Base-by-base conservation (phyloP, 2,329 filamentous ascomycete genomes). In the Cordyceps javanica region DNA sequence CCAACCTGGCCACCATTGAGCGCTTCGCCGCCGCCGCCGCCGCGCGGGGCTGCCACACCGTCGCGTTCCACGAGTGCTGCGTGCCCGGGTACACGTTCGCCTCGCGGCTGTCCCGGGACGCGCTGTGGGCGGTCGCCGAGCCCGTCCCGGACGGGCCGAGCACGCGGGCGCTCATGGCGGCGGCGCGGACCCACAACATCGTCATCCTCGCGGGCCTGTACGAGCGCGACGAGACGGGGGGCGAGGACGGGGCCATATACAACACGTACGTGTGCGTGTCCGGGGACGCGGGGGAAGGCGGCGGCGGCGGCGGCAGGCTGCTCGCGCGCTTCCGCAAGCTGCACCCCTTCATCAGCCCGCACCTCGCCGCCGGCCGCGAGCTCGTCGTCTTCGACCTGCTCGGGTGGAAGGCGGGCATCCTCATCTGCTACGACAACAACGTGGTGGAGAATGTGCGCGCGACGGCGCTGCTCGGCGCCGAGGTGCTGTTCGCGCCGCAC, bases 401-500 rank as follows among this genome's bases (percentile, higher is more conserved):
- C 3, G 61, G 61, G 1, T 62, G 61, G 60, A 59, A 57, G 26
- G 60, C 60, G 6, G 60, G 60, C 30, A 61, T 64, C n/a, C 45
- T 62, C 9, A 64, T 62, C 39, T 64, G 60, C 60, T 64, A 62
- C 60, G 61, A 62, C 50, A 64, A 63, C 53, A 63, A 62, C 28
- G 55, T 62, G 30, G 60, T 63, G 13, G 60, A 63, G 41, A 62
- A 63, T 23, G 61, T 59, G 3, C 61, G 61, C 3, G 59, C 58
- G 7, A 61, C 57, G 21, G 60, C 61, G 13, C 53, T 61, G 7
- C 19, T 16, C 2, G 61, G 62, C 7, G 62, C 60, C 0, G 60
- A 63, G 57, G 36, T 63, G n/a, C 38, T 62, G 13, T 62, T 63
- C 26, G 55, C 60, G 42, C 59, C 62, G 9, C 62, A 63, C 42